phyloP scores from a whole-genome alignment of 768 basidiomycete species.

The Paxillus involutus region DNA sequence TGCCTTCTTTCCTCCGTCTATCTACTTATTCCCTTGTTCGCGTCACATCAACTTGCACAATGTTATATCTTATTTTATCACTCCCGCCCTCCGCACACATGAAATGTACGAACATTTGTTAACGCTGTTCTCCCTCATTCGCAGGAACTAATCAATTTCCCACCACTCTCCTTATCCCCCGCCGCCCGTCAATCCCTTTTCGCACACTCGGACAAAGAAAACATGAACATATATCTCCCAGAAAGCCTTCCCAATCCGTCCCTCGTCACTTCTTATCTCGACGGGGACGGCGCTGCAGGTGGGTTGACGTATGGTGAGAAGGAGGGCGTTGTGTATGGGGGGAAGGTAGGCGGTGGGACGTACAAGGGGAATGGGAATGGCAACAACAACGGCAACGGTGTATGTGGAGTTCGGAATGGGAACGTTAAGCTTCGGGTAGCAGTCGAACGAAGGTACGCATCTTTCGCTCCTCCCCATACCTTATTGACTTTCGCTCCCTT shows the following conservation, averaged over 20 bases:
- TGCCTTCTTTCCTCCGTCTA: background rate
- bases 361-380: constrained; percentile 16
- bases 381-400: constrained; percentile 35
- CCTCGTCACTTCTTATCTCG: constrained; percentile 34
- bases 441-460: constrained; percentile 73
- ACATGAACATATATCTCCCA: constrained; percentile 48
- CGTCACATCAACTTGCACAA: no score
- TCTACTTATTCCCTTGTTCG: no score
- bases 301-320: constrained; percentile 7
- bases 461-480: constrained; percentile 1
- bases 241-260: constrained; percentile 83
- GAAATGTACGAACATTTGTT: background rate
- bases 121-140: background rate
- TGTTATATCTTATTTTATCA: no score
- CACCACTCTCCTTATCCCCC: constrained; percentile 67
- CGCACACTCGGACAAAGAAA: constrained; percentile 37
- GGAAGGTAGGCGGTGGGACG: background rate
- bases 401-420: constrained; percentile 44
- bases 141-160: constrained; percentile 89
- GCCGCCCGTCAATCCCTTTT: constrained; percentile 69
- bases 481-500: background rate
- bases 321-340: constrained; percentile 1
- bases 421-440: constrained; percentile 75
- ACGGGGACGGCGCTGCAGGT: constrained; percentile 31
- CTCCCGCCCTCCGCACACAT: no score